Conservation (phyloP, 768 basidiomycete species). For the Hirschioporus abietinus region DNA sequence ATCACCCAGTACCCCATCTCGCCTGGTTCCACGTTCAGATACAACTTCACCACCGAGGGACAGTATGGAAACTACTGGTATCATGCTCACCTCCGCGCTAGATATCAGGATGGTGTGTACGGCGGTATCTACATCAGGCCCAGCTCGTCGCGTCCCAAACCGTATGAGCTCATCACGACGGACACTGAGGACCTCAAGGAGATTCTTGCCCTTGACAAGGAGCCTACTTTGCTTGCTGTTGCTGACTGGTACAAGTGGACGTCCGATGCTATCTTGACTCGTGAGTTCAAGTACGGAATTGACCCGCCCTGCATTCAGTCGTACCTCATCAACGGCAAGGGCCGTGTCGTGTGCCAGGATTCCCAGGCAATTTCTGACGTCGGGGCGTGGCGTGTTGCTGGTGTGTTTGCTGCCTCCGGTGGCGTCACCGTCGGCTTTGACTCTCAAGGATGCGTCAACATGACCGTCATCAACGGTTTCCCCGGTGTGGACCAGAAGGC, state of each 20-base stretch:
- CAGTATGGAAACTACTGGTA: neutral
- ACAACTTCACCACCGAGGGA: neutral
- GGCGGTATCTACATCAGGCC: neutral
- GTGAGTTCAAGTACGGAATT: neutral
- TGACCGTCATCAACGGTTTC: neutral
- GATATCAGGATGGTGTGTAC: neutral
- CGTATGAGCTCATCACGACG: neutral
- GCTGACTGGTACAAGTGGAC: neutral
- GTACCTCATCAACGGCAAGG: neutral
- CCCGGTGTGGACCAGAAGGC: neutral
- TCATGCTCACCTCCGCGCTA: neutral
- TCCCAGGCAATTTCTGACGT: neutral
- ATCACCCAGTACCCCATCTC: neutral
- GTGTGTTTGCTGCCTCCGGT: constrained; percentile 21
- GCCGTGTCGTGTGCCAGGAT: neutral
- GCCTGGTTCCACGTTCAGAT: neutral
- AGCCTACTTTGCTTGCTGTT: neutral
- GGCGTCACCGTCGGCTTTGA: constrained; percentile 27
- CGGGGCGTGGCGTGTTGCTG: neutral
- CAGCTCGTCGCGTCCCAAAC: neutral
- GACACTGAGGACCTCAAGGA: neutral
- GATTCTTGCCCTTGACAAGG: neutral
- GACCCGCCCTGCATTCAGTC: neutral
- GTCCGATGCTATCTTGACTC: neutral
- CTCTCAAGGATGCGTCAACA: neutral